These are phyloP conservation scores for Canna indica DNA, from an alignment of 176 grass and related monocot species.

Conservation along the genomic window DNA sequence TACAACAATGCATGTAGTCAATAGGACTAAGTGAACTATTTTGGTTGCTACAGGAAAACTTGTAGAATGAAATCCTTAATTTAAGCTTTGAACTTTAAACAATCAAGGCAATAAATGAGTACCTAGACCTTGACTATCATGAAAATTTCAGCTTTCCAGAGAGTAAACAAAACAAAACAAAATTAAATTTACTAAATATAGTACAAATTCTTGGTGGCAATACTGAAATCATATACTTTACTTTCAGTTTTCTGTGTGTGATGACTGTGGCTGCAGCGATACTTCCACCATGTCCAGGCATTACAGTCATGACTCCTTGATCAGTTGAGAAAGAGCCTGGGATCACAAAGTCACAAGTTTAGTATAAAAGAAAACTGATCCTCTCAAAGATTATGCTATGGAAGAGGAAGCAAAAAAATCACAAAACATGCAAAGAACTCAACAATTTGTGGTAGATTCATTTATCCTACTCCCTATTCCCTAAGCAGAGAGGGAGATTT, in stretches of 20 bases:
- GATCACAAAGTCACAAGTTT: not conserved
- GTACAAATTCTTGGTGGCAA: not conserved
- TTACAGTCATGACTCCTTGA: not conserved
- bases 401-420: not conserved
- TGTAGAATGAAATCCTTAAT: too few species aligned
- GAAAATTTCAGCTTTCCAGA: not conserved
- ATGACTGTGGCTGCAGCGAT: not conserved
- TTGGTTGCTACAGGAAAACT: too few species aligned
- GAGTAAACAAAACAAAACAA: not conserved
- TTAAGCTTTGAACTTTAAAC: not conserved
- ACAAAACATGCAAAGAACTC: not conserved
- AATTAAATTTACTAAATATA: not conserved
- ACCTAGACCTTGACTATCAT: not conserved
- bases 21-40: too few species aligned
- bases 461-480: too few species aligned
- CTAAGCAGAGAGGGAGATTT: too few species aligned
- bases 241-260: not conserved
- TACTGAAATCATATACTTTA: not conserved
- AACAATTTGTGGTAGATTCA: not conserved
- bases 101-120: not conserved
- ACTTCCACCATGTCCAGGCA: not conserved
- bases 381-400: not conserved
- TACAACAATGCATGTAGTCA: not conserved
- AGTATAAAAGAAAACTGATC: not conserved
- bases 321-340: not conserved